Conservation (phyloP, 2,329 filamentous ascomycete genomes). For the Trichophyton rubrum region DNA sequence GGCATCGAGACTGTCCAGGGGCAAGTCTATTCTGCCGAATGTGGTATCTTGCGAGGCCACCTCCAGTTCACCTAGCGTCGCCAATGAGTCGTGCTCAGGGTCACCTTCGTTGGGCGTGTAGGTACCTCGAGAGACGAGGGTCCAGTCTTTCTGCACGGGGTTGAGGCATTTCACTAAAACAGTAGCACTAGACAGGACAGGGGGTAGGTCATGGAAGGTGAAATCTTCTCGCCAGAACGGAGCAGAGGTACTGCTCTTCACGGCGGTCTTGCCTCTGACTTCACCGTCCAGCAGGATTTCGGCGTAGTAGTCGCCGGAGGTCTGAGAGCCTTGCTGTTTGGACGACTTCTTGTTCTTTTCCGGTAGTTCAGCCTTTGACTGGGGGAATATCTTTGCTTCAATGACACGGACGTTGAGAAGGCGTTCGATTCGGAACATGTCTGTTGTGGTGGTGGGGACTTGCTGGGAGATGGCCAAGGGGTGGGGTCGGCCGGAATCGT, state of each 20-base stretch:
- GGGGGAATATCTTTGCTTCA: constrained; percentile 45
- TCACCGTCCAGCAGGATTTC: constrained; percentile 39
- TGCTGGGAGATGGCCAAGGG: constrained; percentile 17
- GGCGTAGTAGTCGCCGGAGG: constrained; percentile 34
- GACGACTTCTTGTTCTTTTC: constrained; percentile 25
- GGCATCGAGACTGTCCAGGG: constrained; percentile 63
- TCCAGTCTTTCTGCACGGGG: constrained; percentile 39
- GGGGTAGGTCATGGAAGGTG: constrained; percentile 35
- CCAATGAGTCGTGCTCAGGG: constrained; percentile 28
- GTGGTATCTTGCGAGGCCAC: constrained; percentile 36
- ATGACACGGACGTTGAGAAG: constrained; percentile 47
- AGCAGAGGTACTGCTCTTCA: constrained; percentile 33
- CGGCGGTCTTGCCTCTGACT: constrained; percentile 37
- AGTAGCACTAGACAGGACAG: constrained; percentile 35
- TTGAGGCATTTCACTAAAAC: constrained; percentile 37
- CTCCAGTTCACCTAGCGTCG: constrained; percentile 33
- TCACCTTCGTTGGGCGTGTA: constrained; percentile 32
- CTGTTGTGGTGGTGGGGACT: constrained; percentile 31
- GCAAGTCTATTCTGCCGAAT: constrained; percentile 58
- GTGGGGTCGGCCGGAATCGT: constrained; percentile 34
- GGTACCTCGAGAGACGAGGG: constrained; percentile 33
- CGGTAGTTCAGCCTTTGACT: constrained; percentile 22
- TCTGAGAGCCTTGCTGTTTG: constrained; percentile 19
- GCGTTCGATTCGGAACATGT: constrained; percentile 57
- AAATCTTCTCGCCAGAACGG: constrained; percentile 42